Conservation (phyloP, 169 alveolate genomes). For the Cystoisospora suis region DNA sequence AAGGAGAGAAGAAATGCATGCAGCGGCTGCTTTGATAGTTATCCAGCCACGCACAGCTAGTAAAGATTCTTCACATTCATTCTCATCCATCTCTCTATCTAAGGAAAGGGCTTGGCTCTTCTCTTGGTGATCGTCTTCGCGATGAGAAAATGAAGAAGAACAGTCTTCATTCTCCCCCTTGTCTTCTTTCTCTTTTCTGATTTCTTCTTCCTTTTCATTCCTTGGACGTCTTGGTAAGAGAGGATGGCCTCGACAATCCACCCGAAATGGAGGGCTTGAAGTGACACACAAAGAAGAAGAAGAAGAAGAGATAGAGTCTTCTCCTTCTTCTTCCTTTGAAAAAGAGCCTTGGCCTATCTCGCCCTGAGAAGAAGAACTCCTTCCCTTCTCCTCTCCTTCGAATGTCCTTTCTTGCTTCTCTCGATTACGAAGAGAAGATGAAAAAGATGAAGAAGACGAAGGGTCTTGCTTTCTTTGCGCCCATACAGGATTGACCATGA, state of each 20-base stretch:
- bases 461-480: not conserved
- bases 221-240: not conserved
- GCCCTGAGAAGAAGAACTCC: too few relatives aligned
- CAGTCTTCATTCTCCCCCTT: not conserved
- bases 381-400: too few relatives aligned
- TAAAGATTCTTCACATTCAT: not conserved
- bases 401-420: not conserved
- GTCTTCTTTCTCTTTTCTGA: too few relatives aligned
- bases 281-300: too few relatives aligned
- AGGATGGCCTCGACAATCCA: slow-evolving; percentile 39
- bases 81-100: not conserved
- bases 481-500: slow-evolving; percentile 11
- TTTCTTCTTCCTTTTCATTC: not conserved
- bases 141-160: not conserved
- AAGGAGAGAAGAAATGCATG: slow-evolving; percentile 1
- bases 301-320: too few relatives aligned
- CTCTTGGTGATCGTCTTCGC: too few relatives aligned
- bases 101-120: too few relatives aligned
- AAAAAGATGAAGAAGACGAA: too few relatives aligned
- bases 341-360: too few relatives aligned
- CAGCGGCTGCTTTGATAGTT: not conserved
- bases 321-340: too few relatives aligned
- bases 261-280: not conserved
- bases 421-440: too few relatives aligned
- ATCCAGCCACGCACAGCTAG: slow-evolving; percentile 30